phyloP scores from a whole-genome alignment of 2,329 filamentous ascomycete species.

The Rhytidhysteron rufulum region DNA sequence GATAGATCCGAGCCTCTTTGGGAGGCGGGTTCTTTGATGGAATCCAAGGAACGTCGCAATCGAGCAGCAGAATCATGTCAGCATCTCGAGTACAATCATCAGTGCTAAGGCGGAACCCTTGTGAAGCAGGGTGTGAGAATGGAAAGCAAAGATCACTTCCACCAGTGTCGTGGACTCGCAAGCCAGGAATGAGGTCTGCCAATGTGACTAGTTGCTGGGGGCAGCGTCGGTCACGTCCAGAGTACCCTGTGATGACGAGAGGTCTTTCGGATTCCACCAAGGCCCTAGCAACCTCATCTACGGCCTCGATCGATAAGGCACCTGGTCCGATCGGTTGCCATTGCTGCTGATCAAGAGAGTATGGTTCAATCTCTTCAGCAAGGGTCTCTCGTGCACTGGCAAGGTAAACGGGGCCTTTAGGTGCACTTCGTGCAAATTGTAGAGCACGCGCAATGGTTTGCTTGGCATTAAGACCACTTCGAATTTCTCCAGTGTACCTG shows the following conservation, averaged over 20 bases:
- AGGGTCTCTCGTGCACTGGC: constrained; percentile 14
- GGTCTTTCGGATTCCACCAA: constrained; percentile 12
- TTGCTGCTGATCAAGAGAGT: constrained; percentile 14
- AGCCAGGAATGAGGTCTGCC: constrained; percentile 10
- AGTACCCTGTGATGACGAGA: constrained; percentile 19
- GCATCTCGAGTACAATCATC: constrained; percentile 13
- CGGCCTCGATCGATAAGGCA: constrained; percentile 14
- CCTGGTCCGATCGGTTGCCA: constrained; percentile 13
- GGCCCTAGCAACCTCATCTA: constrained; percentile 7
- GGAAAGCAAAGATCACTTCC: constrained; percentile 18
- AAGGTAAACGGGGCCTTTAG: constrained; percentile 20
- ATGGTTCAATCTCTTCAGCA: constrained; percentile 11
- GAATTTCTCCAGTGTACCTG: constrained; percentile 26
- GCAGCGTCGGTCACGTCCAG: constrained; percentile 10
- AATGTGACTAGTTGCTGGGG: constrained; percentile 11
- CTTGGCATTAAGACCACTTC: constrained; percentile 22
- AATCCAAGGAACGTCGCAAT: constrained; percentile 22
- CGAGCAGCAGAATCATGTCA: constrained; percentile 15
- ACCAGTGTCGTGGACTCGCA: constrained; percentile 15
- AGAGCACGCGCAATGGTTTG: constrained; percentile 22
- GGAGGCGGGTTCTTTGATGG: constrained; percentile 47
- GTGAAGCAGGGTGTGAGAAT: constrained; percentile 13
- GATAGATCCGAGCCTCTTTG: constrained; percentile 54
- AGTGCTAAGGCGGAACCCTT: constrained; percentile 11
- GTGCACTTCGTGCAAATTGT: constrained; percentile 21